phyloP scores from a whole-genome alignment of 495 filamentous ascomycete genomes.

The Xylaria bambusicola region DNA sequence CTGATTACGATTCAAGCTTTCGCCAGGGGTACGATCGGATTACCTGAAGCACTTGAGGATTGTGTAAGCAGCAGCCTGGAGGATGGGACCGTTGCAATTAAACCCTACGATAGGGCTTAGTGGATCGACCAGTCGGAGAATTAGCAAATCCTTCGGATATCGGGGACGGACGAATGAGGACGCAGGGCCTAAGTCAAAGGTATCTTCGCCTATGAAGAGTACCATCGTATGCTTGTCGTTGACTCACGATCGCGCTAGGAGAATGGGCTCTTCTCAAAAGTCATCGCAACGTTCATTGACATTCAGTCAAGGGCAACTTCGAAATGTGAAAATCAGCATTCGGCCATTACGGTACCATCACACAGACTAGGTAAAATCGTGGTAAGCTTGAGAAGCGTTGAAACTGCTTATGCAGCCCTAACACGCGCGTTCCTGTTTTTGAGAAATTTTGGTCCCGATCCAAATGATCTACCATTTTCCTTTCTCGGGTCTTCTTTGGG shows the following conservation, averaged over 20 bases:
- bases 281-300: too few relatives aligned
- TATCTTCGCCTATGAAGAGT: too few relatives aligned
- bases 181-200: too few relatives aligned
- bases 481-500: too few relatives aligned
- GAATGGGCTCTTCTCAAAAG: too few relatives aligned
- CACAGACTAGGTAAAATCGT: not conserved
- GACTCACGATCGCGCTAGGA: not conserved
- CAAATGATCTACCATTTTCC: too few relatives aligned
- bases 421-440: not conserved
- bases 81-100: not conserved
- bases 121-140: too few relatives aligned
- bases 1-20: not conserved
- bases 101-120: constrained; percentile 10
- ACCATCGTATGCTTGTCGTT: not conserved
- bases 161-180: too few relatives aligned
- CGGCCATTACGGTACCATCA: not conserved
- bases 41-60: not conserved
- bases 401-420: not conserved
- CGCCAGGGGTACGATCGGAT: not conserved
- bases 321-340: too few relatives aligned
- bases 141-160: too few relatives aligned
- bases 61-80: not conserved
- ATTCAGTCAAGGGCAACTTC: too few relatives aligned
- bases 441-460: too few relatives aligned
- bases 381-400: not conserved